Percentiles rank a stretch among this genome's conserved stretches.
Conservation (phyloP, 1,284 basidiomycete genomes). For the Marasmius sp. region DNA sequence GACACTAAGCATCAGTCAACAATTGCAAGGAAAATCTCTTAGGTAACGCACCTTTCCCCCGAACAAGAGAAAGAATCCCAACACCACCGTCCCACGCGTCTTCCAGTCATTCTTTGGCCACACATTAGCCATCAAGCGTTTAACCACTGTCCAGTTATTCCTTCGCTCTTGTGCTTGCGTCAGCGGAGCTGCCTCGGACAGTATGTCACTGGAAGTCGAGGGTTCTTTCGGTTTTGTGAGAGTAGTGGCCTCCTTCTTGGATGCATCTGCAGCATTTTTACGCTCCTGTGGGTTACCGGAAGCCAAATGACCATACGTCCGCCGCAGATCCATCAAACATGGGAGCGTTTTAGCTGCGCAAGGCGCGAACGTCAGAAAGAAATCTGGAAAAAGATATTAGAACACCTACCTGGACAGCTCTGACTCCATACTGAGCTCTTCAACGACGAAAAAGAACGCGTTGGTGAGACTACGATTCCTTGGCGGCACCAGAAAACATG, state of each 20-base stretch:
- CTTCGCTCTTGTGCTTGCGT: slow-evolving; percentile 38
- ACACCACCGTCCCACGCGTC: slow-evolving; percentile 74
- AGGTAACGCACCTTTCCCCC: slow-evolving; percentile 74
- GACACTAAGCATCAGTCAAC: not conserved
- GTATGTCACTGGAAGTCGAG: not conserved
- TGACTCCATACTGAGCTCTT: no score
- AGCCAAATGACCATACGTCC: not conserved
- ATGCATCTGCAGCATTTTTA: not conserved
- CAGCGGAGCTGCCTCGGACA: not conserved
- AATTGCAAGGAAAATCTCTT: slow-evolving; percentile 1
- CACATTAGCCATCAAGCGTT: slow-evolving; percentile 62
- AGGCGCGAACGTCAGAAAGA: not conserved
- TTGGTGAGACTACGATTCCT: no score
- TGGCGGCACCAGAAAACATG: no score
- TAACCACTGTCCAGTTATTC: slow-evolving; percentile 70
- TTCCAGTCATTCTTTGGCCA: slow-evolving; percentile 80
- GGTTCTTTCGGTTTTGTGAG: not conserved
- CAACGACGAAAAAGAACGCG: no score
- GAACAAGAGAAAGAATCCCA: slow-evolving; percentile 83
- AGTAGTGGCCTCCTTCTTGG: not conserved
- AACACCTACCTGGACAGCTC: not conserved
- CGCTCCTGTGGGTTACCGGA: not conserved
- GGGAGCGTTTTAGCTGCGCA: not conserved
- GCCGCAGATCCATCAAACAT: not conserved
- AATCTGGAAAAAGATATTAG: not conserved